phyloP scores from a whole-genome alignment of 306 rosid genomes.

The Pachyrhizus erosus region DNA sequence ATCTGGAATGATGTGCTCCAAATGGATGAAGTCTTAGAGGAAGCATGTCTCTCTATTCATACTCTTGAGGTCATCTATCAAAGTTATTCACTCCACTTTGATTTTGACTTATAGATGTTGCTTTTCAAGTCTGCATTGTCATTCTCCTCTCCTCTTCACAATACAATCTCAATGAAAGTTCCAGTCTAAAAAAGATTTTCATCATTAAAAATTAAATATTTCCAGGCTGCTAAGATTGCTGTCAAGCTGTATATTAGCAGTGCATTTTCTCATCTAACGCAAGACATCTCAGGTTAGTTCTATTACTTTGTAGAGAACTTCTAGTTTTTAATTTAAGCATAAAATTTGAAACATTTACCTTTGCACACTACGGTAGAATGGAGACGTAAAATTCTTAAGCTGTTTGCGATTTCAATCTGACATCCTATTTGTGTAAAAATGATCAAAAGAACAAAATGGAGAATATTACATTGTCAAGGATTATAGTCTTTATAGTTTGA shows the following conservation, averaged over 20 bases:
- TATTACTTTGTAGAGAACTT: conserved; percentile 24
- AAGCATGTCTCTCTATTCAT: conserved; percentile 56
- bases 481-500: conserved; percentile 6
- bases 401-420: neutral
- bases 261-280: conserved; percentile 62
- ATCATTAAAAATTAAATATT: conserved; percentile 16
- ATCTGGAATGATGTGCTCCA: conserved; percentile 71
- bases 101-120: conserved; percentile 8
- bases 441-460: conserved; percentile 22
- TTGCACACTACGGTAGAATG: neutral
- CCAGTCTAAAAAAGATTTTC: conserved; percentile 19
- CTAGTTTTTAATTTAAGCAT: conserved; percentile 4
- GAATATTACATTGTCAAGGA: conserved; percentile 8
- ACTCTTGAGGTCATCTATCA: conserved; percentile 64
- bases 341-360: conserved; percentile 11
- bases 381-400: neutral
- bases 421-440: neutral
- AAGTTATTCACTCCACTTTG: conserved; percentile 21
- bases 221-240: conserved; percentile 66
- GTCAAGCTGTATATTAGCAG: conserved; percentile 56
- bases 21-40: conserved; percentile 66
- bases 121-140: conserved; percentile 8
- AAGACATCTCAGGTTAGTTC: conserved; percentile 65
- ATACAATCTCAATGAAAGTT: conserved; percentile 1
- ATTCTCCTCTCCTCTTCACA: neutral